Evolutionary conservation across 371 early-diverging fungal genomes (phyloP), one percentile per base, ranked within the genome.

Genomic region (Rhizopus microsporus): DNA sequence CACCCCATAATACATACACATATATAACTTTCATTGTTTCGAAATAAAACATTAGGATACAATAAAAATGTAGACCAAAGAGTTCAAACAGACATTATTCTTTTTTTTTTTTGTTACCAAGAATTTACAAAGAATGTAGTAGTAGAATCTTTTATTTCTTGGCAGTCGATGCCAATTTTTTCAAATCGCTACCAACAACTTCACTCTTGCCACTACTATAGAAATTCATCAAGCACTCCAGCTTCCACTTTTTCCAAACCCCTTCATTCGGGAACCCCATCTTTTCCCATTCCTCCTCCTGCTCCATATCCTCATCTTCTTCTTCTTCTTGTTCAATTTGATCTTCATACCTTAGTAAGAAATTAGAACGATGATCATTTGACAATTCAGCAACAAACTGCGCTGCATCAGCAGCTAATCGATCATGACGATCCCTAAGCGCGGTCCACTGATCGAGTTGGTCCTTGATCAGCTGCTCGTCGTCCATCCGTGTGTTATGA

Each of bases 151-250:
- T 58, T 54, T 59, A 58, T 62, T 57, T 57, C 33, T 68, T 68
- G 16, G 40, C 48, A 29, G 32, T 6, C 4, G 56, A 58, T 12
- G 75, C 71, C 2, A 72, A 42, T 44, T 74, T 78, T 40, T 74
- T 77, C 9, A 77, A 12, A 57, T 80, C 80, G 55, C 77, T 77
- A 7, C 73, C 77, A 31, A 64, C 63, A 3, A 80, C 35, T 56
- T 76, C 75, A 35, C 62, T 73, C 38, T 69, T 72, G 2, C 80
- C 80, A 54, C 67, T 80, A 51, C 80, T 80, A 49, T 74, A 72
- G 49, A 65, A 80, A 15, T 70, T 73, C 56, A 77, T 65, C 62
- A 77, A 58, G 44, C 80, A 75, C 51, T 80, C 80, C 3, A 80
- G 47, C 16, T 71, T 75, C 71, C 72, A 80, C n/a, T 67, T 64